Evolutionary conservation across 202 grass and related monocot genomes (phyloP), one percentile per base, ranked within the genome.

Genomic region (Setaria italica): DNA sequence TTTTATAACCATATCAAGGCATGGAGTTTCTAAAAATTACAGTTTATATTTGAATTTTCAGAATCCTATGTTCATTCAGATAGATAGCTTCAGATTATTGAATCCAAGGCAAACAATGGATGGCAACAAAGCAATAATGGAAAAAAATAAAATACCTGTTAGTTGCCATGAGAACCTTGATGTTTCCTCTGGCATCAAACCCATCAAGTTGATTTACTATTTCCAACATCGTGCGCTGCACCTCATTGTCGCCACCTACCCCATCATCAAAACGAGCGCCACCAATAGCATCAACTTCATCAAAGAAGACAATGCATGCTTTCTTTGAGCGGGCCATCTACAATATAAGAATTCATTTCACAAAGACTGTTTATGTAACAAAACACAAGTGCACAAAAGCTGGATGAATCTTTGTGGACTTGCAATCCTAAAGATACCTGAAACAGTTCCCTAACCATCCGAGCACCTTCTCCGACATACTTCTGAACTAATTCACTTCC

Each of bases 231-330:
- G 96, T 98, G 50, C 93, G 91, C 78, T 98, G 96, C 20, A 98
- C 96, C 75, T 98, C 96, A 33, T 98, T 98, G 80, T 98, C 96
- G 0, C 96, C 91, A 62, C 96, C 96, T 84, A 95, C 93, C 5
- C 96, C 96, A 85, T 98, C 92, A 90, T 98, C 96, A 76, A 95
- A 98, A n/a, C 93, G 96, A 64, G 96, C 96, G 80, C 96, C 96
- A 74, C 96, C 95, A 86, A 98, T 95, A 5, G 96, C 96, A 77
- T 98, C 96, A 85, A 98, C 91, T 89, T 98, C 96, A 58, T 98
- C 96, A 74, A 98, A 98, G 76, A 98, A 98, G 45, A 98, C 91
- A 77, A 98, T 98, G 86, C 93, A 98, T 9, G 96, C 96, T 74
- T 98, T 98, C 78, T 98, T 95, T 1, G 95, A 94, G 68, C 91